These are phyloP conservation scores for Pythium volutum DNA, from an alignment of 352 stramenopile genomes.

Conservation along the genomic window DNA sequence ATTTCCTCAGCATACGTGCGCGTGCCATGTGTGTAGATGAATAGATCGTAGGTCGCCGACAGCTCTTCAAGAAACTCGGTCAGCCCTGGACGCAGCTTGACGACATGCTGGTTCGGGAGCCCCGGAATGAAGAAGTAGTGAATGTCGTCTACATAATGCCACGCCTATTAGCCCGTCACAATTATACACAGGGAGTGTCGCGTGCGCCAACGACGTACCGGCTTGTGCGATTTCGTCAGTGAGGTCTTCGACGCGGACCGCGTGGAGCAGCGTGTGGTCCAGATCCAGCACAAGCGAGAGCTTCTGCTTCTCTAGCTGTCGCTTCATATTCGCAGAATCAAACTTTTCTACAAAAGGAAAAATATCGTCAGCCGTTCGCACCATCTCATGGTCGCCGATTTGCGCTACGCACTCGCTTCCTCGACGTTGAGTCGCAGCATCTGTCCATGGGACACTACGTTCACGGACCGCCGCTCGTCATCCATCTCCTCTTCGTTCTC, in stretches of 20 bases:
- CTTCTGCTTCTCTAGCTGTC: constrained; percentile 87
- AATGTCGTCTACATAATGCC: constrained; percentile 49
- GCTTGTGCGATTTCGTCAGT: constrained; percentile 49
- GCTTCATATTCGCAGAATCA: constrained; percentile 80
- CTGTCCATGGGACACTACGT: constrained; percentile 84
- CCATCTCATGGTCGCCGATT: neutral
- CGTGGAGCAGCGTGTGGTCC: constrained; percentile 97
- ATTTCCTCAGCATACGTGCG: constrained; percentile 93
- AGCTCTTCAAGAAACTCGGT: constrained; percentile 86
- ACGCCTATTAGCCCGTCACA: too few relatives aligned
- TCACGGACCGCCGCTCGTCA: constrained; percentile 52
- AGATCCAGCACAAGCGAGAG: constrained; percentile 96
- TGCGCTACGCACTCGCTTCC: constrained; percentile 88
- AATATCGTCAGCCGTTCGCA: constrained; percentile 2
- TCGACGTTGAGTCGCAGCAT: constrained; percentile 94
- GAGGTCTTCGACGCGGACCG: constrained; percentile 75
- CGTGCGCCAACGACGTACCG: constrained; percentile 28
- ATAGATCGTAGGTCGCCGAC: constrained; percentile 88
- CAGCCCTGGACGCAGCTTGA: constrained; percentile 92
- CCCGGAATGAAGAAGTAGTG: constrained; percentile 78
- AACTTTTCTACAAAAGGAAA: constrained; percentile 65
- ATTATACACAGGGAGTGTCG: neutral
- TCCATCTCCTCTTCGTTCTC: constrained; percentile 65
- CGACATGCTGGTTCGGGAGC: constrained; percentile 78
- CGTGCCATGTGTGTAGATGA: constrained; percentile 95